Conservation (phyloP, 2,329 filamentous ascomycete genomes). For the Bipolaris bicolor region DNA sequence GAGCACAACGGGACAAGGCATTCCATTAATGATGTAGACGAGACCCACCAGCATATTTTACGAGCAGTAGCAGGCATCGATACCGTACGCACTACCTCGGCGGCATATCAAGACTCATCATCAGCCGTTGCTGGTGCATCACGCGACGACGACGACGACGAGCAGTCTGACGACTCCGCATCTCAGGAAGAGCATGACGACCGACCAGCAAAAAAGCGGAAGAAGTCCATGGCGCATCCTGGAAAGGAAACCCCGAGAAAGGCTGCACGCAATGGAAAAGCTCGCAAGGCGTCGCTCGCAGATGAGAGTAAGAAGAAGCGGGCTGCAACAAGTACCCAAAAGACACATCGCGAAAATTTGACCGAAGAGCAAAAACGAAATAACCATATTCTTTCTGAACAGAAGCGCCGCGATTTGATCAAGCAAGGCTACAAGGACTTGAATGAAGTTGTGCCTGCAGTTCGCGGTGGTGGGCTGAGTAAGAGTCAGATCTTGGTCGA, state of each 20-base stretch:
- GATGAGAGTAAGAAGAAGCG: conserved; percentile 39
- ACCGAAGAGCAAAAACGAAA: conserved; percentile 80
- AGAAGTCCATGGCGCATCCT: conserved; percentile 26
- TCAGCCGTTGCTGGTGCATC: conserved; percentile 8
- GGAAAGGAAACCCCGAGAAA: conserved; percentile 30
- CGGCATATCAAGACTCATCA: conserved; percentile 9
- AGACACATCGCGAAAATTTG: conserved; percentile 61
- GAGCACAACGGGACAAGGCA: conserved; percentile 34
- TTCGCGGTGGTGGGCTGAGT: conserved; percentile 76
- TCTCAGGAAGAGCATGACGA: conserved; percentile 32
- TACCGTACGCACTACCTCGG: conserved; percentile 16
- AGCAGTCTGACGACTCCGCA: conserved; percentile 30
- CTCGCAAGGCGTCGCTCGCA: conserved; percentile 28
- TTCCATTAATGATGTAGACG: conserved; percentile 33
- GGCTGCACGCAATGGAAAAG: conserved; percentile 26
- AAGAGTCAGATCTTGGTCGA: conserved; percentile 81
- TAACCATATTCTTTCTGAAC: conserved; percentile 87
- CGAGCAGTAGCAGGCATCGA: conserved; percentile 14
- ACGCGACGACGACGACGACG: conserved; percentile 25
- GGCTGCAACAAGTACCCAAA: conserved; percentile 31
- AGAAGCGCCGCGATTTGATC: conserved; percentile 82
- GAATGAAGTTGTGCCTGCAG: conserved; percentile 75
- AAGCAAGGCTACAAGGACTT: conserved; percentile 83
- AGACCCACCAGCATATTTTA: conserved; percentile 25
- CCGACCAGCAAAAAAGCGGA: conserved; percentile 31